Base-by-base conservation (phyloP, 345 rosid genomes). In the Syzygium grande region DNA sequence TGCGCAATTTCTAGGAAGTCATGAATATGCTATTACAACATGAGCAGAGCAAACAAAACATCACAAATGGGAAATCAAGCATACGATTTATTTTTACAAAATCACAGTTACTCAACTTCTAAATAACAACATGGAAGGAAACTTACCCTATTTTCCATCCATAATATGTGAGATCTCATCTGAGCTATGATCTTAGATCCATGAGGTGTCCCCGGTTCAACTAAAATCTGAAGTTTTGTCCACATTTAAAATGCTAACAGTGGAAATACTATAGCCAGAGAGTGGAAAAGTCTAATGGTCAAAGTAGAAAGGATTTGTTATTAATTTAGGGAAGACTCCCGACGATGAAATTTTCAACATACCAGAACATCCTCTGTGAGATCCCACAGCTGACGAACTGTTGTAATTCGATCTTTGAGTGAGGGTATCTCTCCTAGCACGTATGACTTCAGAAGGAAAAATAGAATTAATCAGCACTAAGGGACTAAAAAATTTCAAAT, bases 351-450 rank as follows among this genome's bases (percentile, higher is more conserved):
- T 54, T 30, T 86, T 89, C 87, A 52, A 6, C 87, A 77, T 96
- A 98, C 99, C 96, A 98, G 91, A 91, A 98, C 93, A 95, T 97
- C 99, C 85, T 84, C 86, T 41, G 99, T 98, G 88, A 97, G 99
- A 92, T 94, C 95, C 99, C 99, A 98, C 89, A 98, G 99, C 89
- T 96, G 99, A 90, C 98, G 98, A 79, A 95, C 98, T 52, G 91
- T 91, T 4, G 99, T 92, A 89, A 94, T 93, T 89, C 97, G 95
- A 90, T 97, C 99, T 92, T 95, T 92, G 88, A 96, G 88, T 46
- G 98, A 97, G 16, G 99, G 99, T 91, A 97, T 95, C 94, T 98
- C 99, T 85, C 99, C 99, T 87, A 97, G 95, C 88, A 96, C 98
- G 89, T 98, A 96, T 21, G 99, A 97, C 99, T 98, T 89, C 6